Conservation (phyloP, 1,284 basidiomycete genomes). For the Agaricales sp. region DNA sequence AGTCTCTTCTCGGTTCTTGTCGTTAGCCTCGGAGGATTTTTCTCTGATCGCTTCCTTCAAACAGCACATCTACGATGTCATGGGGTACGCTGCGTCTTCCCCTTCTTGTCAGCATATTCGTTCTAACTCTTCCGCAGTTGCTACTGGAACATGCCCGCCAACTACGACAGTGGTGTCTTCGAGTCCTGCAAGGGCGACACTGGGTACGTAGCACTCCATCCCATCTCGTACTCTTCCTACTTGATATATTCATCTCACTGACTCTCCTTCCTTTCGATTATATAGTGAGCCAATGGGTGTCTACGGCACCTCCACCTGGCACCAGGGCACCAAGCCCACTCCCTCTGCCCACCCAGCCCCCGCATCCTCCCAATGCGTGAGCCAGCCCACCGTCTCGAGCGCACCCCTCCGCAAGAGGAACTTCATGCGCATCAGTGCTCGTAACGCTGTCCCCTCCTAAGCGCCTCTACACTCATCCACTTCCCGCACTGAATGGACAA, state of each 20-base stretch:
- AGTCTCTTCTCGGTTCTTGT: neutral
- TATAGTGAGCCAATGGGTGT: constrained; percentile 40
- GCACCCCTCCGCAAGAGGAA: constrained; percentile 18
- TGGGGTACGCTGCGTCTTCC: constrained; percentile 39
- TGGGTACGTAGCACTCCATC: constrained; percentile 24
- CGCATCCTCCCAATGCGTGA: constrained; percentile 33
- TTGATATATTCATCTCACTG: neutral
- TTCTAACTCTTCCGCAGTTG: neutral
- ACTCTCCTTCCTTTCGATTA: constrained; percentile 18
- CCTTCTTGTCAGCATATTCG: neutral
- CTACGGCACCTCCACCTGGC: constrained; percentile 49
- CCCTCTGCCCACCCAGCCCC: constrained; percentile 39
- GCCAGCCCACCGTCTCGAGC: constrained; percentile 32
- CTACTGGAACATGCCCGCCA: constrained; percentile 39
- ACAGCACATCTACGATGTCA: constrained; percentile 36
- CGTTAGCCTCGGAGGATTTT: too few relatives aligned
- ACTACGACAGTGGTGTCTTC: constrained; percentile 37
- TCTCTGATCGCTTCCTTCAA: too few relatives aligned
- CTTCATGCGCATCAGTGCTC: neutral
- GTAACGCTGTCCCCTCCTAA: too few relatives aligned
- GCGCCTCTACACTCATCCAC: too few relatives aligned
- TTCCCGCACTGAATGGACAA: too few relatives aligned
- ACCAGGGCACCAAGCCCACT: constrained; percentile 41
- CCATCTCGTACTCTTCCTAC: neutral
- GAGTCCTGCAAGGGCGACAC: constrained; percentile 41